Percentiles rank a stretch among this genome's conserved stretches.
phyloP scores from a whole-genome alignment of 2,329 filamentous ascomycete genomes.

The Penicillium paneum region DNA sequence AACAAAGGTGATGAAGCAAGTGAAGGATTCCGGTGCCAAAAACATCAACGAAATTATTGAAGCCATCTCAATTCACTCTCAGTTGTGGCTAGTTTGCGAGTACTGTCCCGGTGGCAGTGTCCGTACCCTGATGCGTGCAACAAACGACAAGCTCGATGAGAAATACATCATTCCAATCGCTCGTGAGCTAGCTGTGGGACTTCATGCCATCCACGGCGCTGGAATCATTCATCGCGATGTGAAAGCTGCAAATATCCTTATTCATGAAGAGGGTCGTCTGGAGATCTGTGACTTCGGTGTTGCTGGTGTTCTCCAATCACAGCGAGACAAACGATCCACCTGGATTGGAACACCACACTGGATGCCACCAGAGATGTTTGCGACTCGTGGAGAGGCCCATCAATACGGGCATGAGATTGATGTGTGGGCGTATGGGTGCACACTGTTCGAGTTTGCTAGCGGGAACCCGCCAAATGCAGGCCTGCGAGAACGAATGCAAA shows the following conservation, averaged over 20 bases:
- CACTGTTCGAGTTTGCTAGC: conserved; percentile 49
- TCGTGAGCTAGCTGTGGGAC: conserved; percentile 59
- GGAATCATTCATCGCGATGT: conserved; percentile 65
- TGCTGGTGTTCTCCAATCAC: conserved; percentile 59
- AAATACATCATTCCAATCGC: conserved; percentile 63
- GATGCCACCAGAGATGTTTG: conserved; percentile 62
- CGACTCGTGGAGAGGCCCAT: conserved; percentile 38
- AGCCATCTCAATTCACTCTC: conserved; percentile 61
- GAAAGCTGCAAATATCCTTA: conserved; percentile 63
- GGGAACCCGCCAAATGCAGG: conserved; percentile 50
- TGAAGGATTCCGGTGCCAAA: conserved; percentile 59
- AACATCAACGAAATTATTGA: conserved; percentile 65
- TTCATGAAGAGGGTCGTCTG: conserved; percentile 60
- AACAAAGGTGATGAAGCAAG: conserved; percentile 60
- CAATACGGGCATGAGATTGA: conserved; percentile 51
- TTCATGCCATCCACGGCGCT: conserved; percentile 63
- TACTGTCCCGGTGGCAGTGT: conserved; percentile 66
- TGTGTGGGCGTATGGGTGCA: conserved; percentile 52
- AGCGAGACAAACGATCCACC: conserved; percentile 60
- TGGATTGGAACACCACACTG: conserved; percentile 65
- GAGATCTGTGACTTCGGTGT: conserved; percentile 66
- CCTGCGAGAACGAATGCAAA: conserved; percentile 47
- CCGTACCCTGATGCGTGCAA: conserved; percentile 56
- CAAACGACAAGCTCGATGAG: conserved; percentile 53
- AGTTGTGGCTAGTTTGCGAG: conserved; percentile 65